Conservation (phyloP, 1,284 basidiomycete species). For the Earliella scabrosa region DNA sequence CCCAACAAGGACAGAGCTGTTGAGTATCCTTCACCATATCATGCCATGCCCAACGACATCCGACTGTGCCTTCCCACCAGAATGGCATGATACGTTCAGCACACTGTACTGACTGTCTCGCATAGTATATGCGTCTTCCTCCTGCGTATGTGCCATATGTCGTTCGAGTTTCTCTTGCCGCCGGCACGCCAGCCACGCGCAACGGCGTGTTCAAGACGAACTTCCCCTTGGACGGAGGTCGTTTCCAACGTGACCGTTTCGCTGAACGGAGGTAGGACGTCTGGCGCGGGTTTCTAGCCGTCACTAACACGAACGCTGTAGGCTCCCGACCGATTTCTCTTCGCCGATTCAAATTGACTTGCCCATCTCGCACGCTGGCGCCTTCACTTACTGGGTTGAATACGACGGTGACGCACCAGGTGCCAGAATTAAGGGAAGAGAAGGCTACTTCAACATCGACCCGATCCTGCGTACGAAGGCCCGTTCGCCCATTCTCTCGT, state of each 20-base stretch:
- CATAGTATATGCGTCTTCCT: constrained; percentile 91
- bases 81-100: no score
- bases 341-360: constrained; percentile 92
- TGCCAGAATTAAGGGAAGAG: constrained; percentile 74
- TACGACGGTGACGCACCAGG: constrained; percentile 70
- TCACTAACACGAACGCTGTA: no score
- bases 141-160: constrained; percentile 90
- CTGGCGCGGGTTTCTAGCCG: no score
- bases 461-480: constrained; percentile 80
- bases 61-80: no score
- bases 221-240: constrained; percentile 90
- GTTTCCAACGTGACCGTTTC: constrained; percentile 80
- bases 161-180: constrained; percentile 85
- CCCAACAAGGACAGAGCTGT: constrained; percentile 85
- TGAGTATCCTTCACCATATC: constrained; percentile 38
- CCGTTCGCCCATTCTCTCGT: constrained; percentile 73
- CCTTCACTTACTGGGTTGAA: constrained; percentile 93
- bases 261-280: constrained; percentile 75
- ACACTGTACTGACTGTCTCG: constrained; percentile 5
- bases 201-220: constrained; percentile 94
- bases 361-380: constrained; percentile 93
- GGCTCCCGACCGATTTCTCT: constrained; percentile 80
- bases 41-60: no score
- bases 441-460: constrained; percentile 96
- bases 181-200: constrained; percentile 85